Percentiles rank a stretch among this genome's conserved stretches.
phyloP scores from a whole-genome alignment of 495 filamentous ascomycete species.

The Daldinia decipiens region DNA sequence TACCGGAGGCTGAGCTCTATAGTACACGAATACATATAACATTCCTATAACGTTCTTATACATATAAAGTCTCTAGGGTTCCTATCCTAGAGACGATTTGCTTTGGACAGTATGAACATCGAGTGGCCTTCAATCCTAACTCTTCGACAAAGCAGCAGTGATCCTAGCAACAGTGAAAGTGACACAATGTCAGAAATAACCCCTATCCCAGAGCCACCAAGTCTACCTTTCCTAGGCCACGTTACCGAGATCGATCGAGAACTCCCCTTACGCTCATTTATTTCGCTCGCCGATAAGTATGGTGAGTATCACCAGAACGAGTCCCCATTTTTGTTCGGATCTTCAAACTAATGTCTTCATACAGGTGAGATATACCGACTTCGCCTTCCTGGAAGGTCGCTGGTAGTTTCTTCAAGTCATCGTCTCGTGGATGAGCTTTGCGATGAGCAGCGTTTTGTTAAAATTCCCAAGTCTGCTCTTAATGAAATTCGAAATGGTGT shows the following conservation, averaged over 20 bases:
- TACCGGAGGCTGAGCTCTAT: constrained; percentile 9
- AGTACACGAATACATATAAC: background rate
- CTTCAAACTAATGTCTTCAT: constrained; percentile 9
- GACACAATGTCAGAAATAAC: constrained; percentile 40
- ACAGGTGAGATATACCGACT: constrained; percentile 47
- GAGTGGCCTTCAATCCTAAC: constrained; percentile 39
- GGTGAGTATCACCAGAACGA: constrained; percentile 32
- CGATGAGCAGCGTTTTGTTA: constrained; percentile 73
- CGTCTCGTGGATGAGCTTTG: constrained; percentile 72
- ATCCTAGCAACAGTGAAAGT: background rate
- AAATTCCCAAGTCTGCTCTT: constrained; percentile 55
- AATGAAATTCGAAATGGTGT: constrained; percentile 67
- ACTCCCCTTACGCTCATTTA: constrained; percentile 38
- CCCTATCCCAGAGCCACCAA: constrained; percentile 47
- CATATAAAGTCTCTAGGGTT: constrained; percentile 13
- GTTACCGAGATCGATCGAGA: constrained; percentile 42
- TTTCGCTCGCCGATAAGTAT: constrained; percentile 46
- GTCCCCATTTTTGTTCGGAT: background rate
- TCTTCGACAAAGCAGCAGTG: constrained; percentile 11
- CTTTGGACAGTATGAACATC: constrained; percentile 23
- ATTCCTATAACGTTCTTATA: constrained; percentile 13
- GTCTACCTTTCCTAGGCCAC: constrained; percentile 46
- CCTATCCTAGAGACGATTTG: constrained; percentile 19
- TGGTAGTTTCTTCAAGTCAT: constrained; percentile 60
- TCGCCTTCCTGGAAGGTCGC: constrained; percentile 39